Conservation (phyloP, 331 rosid species). For the Saraca asoca region DNA sequence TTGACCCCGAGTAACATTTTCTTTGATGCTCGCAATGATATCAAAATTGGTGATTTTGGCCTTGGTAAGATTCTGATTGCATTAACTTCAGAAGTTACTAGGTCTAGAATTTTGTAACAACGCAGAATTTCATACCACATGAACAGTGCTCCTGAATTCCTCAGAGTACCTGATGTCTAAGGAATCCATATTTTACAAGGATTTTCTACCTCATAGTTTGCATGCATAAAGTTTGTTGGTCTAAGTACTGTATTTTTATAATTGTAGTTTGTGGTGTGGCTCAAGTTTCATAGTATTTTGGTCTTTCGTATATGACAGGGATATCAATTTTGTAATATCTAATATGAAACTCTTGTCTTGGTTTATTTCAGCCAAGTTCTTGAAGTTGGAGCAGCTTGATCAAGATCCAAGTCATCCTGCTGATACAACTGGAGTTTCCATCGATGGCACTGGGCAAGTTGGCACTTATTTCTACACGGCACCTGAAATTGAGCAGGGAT, state of each 20-base stretch:
- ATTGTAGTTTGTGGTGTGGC: conserved; percentile 1
- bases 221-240: conserved; percentile 15
- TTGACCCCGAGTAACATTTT: conserved; percentile 92
- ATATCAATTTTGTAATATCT: conserved; percentile 20
- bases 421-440: conserved; percentile 73
- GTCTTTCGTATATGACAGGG: neutral
- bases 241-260: conserved; percentile 20
- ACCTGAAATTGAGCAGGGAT: conserved; percentile 98
- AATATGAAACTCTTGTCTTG: conserved; percentile 15
- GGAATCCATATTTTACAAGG: conserved; percentile 5
- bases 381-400: conserved; percentile 94
- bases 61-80: conserved; percentile 68
- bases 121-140: conserved; percentile 16
- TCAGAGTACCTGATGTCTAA: conserved; percentile 4
- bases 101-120: conserved; percentile 21
- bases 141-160: conserved; percentile 20
- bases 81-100: neutral
- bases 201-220: conserved; percentile 28
- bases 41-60: conserved; percentile 98
- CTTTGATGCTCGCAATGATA: conserved; percentile 95
- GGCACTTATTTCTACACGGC: conserved; percentile 97
- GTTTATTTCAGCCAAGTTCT: conserved; percentile 80
- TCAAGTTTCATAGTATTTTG: no score
- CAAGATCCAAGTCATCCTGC: conserved; percentile 67
- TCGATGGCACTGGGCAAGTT: conserved; percentile 96